Base-by-base conservation (phyloP, 1,139 yeast genomes). In the Trichomonascaceae sp. region DNA sequence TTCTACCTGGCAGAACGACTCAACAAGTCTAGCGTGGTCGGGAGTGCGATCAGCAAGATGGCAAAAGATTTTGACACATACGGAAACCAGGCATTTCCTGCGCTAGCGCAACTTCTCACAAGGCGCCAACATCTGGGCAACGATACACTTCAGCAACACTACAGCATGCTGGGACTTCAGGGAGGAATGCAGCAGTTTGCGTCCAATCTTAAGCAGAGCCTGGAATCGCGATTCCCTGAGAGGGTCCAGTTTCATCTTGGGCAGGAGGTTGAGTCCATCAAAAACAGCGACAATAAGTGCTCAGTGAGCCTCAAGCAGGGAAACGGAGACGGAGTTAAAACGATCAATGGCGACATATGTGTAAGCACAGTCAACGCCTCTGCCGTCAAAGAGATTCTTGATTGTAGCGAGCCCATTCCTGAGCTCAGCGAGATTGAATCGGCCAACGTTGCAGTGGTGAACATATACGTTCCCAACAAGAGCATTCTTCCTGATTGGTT, bases 1-100 rank as follows among this genome's bases (percentile, higher is more conserved):
- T 48, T 82, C 41, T 70, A 66, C 33, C 59, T 66, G 16, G 54
- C 72, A 35, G 95, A 82, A 51, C 50, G 59, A n/a, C 54, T 67
- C 5, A 59, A 71, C 41, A 82, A 85, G 0, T 75, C 85, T 1
- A 54, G 56, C 18, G 39, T 81, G 3, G 44, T 72, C 0, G 67
- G 62, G 35, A 60, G 66, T 2, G 46, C 56, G 32, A 29, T 62
- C 5, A 47, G 55, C 4, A 57, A 60, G 6, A 43, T 50, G 18
- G 41, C 50, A 5, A 38, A 50, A 4, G 37, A 43, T 20, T 38
- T 54, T 8, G 58, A 53, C 23, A 33, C 33, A 13, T 54, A 54
- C 37, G 33, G 49, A 8, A 43, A 41, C 13, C 31, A 33, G 13
- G 50, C 50, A 2, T 35, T 52, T 5, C 52, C 56, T 0, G 29